Conservation (phyloP, 2,329 filamentous ascomycete species). For the Sclerotiophoma versabilis region DNA sequence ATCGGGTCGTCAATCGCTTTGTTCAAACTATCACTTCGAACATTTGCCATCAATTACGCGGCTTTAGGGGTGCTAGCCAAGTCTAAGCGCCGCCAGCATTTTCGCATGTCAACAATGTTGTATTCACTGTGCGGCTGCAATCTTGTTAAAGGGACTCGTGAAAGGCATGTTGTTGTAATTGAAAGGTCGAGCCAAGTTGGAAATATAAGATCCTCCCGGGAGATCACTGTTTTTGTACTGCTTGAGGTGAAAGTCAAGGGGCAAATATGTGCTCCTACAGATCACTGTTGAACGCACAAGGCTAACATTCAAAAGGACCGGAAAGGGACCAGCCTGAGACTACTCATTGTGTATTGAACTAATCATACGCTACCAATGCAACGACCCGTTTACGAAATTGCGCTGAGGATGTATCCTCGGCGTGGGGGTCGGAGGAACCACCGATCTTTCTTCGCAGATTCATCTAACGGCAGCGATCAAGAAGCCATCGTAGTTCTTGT, state of each 20-base stretch:
- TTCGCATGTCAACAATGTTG: not conserved
- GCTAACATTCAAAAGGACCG: too few species aligned
- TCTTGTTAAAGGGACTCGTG: not conserved
- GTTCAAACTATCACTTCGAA: not conserved
- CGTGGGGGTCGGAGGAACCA: not conserved
- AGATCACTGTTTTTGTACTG: not conserved
- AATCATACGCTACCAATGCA: not conserved
- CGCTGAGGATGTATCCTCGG: not conserved
- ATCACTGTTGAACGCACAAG: too few species aligned
- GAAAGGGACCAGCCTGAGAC: too few species aligned
- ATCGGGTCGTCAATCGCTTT: not conserved
- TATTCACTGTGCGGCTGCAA: not conserved
- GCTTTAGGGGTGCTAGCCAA: not conserved
- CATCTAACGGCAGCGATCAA: conserved; percentile 51
- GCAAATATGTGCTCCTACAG: not conserved
- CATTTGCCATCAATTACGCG: not conserved
- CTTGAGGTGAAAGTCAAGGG: not conserved
- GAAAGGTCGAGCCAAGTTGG: not conserved
- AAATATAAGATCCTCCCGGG: not conserved
- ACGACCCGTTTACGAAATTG: not conserved
- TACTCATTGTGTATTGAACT: not conserved
- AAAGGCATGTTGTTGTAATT: not conserved
- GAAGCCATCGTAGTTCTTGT: conserved; percentile 59
- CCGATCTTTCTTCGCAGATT: not conserved
- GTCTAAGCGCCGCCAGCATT: not conserved